Base-by-base conservation (phyloP, 2,329 filamentous ascomycete genomes). In the Coleophoma eucalyptorum region DNA sequence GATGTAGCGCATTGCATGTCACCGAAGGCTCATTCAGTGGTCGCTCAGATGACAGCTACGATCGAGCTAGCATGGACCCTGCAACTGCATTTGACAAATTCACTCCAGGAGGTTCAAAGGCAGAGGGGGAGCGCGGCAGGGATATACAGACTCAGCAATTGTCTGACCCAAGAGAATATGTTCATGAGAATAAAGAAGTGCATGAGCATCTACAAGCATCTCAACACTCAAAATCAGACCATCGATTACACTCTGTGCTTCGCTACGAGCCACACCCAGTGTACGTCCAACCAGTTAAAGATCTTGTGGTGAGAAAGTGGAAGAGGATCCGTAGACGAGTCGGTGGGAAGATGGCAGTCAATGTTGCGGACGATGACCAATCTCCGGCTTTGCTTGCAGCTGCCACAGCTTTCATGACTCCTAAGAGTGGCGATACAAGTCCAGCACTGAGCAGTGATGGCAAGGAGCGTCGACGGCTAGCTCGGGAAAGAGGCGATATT, bases 251-350 rank as follows among this genome's bases (percentile, higher is more conserved):
- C 11, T 51, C 61, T 19, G 50, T 58, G 8, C 53, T 65, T 21
- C 55, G 55, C 6, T 63, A 61, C 1, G 62, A 65, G 20, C 58
- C 58, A 12, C 62, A 63, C 48, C 59, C 57, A 16, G 56, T 64
- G 4, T 65, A 61, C 33, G 52, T 66, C 4, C 62, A 66, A 35
- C 62, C 62, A 4, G 62, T 64, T 2, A 59, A 55, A 34, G 61
- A 65, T 35, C 48, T 64, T 7, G 61, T 63, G 3, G 61, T 65
- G 4, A 62, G 59, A 43, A 54, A 57, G 46, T 66, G 61, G 63
- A 53, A 49, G 13, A 56, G 55, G 6, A 51, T 65, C 21, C 46
- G 59, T 43, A 51, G 59, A 12, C 55, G 26, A 26, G 26, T 26
- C 26, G 26, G 26, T 26, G 26, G 26, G 26, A 26, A 26, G 26